These are phyloP conservation scores for Globisporangium cystogenes DNA, from an alignment of 352 stramenopile genomes.

Conservation along the genomic window DNA sequence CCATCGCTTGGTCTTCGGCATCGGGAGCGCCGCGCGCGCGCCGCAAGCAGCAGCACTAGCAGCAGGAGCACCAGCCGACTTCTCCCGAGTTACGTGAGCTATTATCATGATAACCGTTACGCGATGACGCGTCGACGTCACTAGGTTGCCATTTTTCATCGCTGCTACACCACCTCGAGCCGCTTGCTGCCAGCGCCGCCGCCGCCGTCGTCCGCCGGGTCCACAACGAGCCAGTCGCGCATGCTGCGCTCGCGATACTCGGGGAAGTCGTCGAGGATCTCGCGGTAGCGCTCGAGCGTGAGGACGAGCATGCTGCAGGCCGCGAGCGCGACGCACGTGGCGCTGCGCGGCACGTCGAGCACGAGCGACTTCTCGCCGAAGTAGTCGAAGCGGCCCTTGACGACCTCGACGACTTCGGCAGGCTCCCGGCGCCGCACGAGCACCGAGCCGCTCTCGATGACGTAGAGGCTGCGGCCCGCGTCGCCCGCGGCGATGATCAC, in stretches of 20 bases:
- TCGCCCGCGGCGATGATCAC: constrained; percentile 69
- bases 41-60: neutral
- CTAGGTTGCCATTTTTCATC: too few relatives aligned
- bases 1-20: constrained; percentile 14
- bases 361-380: constrained; percentile 45
- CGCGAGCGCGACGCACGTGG: constrained; percentile 34
- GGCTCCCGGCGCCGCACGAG: constrained; percentile 13
- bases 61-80: too few relatives aligned
- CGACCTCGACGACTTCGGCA: constrained; percentile 19
- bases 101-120: too few relatives aligned
- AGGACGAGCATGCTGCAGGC: constrained; percentile 39
- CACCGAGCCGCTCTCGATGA: constrained; percentile 52
- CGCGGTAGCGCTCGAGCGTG: constrained; percentile 35
- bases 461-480: constrained; percentile 52
- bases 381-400: constrained; percentile 38
- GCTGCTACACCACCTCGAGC: too few relatives aligned
- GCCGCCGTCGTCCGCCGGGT: constrained; percentile 1
- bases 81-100: too few relatives aligned
- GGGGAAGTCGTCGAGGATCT: constrained; percentile 38
- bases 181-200: too few relatives aligned
- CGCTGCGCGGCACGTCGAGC: constrained; percentile 32
- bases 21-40: neutral
- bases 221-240: constrained; percentile 34
- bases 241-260: constrained; percentile 44
- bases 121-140: too few relatives aligned